phyloP scores from a whole-genome alignment of 345 rosid species.

The Corchorus capsularis region DNA sequence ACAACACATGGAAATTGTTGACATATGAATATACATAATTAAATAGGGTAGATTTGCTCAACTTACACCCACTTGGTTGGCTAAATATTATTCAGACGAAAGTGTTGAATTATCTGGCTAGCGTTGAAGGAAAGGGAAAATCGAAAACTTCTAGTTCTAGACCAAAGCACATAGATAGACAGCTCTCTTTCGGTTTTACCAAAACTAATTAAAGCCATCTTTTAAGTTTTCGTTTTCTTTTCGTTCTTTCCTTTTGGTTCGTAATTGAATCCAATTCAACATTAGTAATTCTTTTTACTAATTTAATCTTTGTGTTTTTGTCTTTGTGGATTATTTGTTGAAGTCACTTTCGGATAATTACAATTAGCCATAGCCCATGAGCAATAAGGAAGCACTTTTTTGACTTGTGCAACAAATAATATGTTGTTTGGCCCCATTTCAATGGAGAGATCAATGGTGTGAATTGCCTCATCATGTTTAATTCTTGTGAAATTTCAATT shows the following conservation, averaged over 20 bases:
- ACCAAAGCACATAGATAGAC: not conserved
- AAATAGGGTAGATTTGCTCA: not conserved
- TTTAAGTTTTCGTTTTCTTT: not conserved
- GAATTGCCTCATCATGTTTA: not conserved
- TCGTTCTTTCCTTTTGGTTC: not conserved
- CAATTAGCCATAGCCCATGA: not conserved
- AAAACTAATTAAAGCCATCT: not conserved
- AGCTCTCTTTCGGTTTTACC: not conserved
- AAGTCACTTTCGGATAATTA: slow-evolving; percentile 30
- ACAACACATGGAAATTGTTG: not conserved
- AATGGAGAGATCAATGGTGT: not conserved
- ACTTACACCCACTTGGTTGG: too few species aligned
- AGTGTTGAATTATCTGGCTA: not conserved
- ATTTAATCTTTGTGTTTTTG: not conserved
- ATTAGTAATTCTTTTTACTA: not conserved
- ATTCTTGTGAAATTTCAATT: too few species aligned
- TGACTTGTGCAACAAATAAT: slow-evolving; percentile 8
- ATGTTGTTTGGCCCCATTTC: not conserved
- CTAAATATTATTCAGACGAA: too few species aligned
- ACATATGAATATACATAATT: not conserved
- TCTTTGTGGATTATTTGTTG: slow-evolving; percentile 17
- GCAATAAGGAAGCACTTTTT: not conserved
- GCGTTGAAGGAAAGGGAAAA: not conserved
- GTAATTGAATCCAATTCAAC: not conserved
- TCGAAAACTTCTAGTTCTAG: not conserved